Conservation (phyloP, 2,329 filamentous ascomycete species). For the Fusarium liriodendri region DNA sequence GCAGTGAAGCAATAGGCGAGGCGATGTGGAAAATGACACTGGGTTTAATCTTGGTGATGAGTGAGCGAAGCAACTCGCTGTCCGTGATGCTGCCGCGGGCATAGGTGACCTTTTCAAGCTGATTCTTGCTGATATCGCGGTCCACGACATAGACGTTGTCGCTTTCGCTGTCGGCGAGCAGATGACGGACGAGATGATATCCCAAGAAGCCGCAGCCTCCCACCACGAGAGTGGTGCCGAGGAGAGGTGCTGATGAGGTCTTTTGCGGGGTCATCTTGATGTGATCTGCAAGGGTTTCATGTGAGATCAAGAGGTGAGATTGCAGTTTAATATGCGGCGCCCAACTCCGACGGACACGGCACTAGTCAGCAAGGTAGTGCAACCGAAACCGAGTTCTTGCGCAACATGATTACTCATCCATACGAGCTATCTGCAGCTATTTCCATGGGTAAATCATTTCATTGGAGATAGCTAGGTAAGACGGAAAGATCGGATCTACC, state of each 20-base stretch:
- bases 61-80: neutral
- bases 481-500: neutral
- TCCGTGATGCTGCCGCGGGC: slow-evolving; percentile 43
- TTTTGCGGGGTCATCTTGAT: neutral
- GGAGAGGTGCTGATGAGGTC: neutral
- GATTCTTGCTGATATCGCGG: slow-evolving; percentile 39
- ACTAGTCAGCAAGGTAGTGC: neutral
- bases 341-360: neutral
- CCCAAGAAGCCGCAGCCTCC: slow-evolving; percentile 51
- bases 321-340: neutral
- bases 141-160: slow-evolving; percentile 45
- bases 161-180: slow-evolving; percentile 37
- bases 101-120: slow-evolving; percentile 40
- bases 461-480: neutral
- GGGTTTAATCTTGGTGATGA: slow-evolving; percentile 42
- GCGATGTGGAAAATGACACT: slow-evolving; percentile 48
- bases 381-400: neutral
- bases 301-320: neutral
- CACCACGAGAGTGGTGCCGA: slow-evolving; percentile 30
- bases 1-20: slow-evolving; percentile 44
- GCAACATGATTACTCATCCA: neutral
- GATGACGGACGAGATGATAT: slow-evolving; percentile 45
- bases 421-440: neutral
- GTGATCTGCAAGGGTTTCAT: neutral
- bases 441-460: neutral